phyloP scores from a whole-genome alignment of 768 basidiomycete genomes.

The Boletus reticuloceps region DNA sequence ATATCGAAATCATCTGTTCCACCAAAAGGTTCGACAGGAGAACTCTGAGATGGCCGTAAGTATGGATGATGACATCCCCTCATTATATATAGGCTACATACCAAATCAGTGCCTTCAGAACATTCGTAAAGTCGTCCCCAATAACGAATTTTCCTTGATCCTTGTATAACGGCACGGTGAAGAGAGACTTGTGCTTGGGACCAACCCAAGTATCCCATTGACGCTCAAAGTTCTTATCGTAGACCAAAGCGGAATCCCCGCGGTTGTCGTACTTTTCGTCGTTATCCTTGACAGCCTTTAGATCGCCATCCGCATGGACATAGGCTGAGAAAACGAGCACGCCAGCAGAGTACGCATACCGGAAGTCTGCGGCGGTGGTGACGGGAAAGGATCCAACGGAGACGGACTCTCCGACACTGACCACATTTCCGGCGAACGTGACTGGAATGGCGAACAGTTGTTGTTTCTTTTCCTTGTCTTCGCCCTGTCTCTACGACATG shows the following conservation, averaged over 20 bases:
- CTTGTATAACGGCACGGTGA: constrained; percentile 58
- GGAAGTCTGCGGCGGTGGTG: constrained; percentile 67
- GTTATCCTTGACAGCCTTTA: constrained; percentile 64
- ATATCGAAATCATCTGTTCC: constrained; percentile 79
- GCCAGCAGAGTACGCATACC: constrained; percentile 52
- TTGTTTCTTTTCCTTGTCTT: constrained; percentile 47
- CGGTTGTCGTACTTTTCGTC: constrained; percentile 72
- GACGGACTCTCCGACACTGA: constrained; percentile 36
- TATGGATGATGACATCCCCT: not conserved
- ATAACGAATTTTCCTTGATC: constrained; percentile 51
- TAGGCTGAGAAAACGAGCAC: constrained; percentile 82
- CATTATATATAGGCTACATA: constrained; percentile 32
- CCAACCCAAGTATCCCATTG: constrained; percentile 82
- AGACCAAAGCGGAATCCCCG: constrained; percentile 71
- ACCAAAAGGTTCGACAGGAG: constrained; percentile 87
- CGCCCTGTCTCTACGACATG: constrained; percentile 56
- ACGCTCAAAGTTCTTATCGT: constrained; percentile 64
- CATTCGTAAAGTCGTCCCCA: constrained; percentile 51
- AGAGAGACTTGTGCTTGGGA: constrained; percentile 68
- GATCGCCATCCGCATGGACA: constrained; percentile 73
- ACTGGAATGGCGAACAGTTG: constrained; percentile 62
- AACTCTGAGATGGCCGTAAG: constrained; percentile 39
- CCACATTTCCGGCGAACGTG: constrained; percentile 35
- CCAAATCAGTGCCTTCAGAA: constrained; percentile 66
- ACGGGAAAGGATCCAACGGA: constrained; percentile 68